phyloP scores from a whole-genome alignment of 257 asterid genomes.

The Voacanga thouarsii region DNA sequence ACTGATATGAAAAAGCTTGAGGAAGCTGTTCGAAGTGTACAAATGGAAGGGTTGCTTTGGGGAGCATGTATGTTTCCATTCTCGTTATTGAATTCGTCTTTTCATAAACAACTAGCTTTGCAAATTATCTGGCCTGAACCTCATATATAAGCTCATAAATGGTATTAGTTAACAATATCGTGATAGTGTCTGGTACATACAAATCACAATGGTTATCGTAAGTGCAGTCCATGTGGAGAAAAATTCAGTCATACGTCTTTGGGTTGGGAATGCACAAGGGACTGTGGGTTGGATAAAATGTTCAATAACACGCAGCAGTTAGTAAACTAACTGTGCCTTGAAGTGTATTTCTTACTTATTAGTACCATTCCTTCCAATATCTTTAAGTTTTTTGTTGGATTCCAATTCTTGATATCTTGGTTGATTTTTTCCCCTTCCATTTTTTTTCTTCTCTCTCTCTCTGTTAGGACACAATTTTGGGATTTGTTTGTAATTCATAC shows the following conservation, averaged over 20 bases:
- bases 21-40: constrained; percentile 74
- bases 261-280: background rate
- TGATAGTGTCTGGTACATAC: background rate
- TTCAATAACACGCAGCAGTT: background rate
- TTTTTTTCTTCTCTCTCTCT: too few species aligned
- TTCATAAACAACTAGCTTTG: background rate
- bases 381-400: background rate
- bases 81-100: background rate
- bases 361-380: background rate
- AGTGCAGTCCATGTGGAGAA: background rate
- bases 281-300: background rate
- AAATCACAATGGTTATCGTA: too few species aligned
- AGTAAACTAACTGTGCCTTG: background rate
- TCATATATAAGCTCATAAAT: background rate
- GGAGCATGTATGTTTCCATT: constrained; percentile 69
- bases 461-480: background rate
- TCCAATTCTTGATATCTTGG: background rate
- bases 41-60: constrained; percentile 80
- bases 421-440: too few species aligned
- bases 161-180: background rate
- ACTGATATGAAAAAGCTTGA: constrained; percentile 95
- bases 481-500: background rate
- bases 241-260: background rate
- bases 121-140: background rate
- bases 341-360: background rate